Conservation (phyloP, 345 rosid genomes). For the Mangifera indica region DNA sequence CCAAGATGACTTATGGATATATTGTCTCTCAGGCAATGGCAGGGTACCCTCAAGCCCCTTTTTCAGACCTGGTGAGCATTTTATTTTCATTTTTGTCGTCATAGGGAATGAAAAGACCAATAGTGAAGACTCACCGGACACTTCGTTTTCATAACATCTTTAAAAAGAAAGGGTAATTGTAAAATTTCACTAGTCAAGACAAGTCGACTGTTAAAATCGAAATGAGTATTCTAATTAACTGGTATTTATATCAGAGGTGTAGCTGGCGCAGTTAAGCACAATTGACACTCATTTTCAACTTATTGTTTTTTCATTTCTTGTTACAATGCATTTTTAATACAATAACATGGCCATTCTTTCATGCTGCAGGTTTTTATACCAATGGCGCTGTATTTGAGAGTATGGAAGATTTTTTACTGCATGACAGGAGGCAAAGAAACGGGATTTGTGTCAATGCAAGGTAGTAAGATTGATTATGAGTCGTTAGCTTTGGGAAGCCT, state of each 20-base stretch:
- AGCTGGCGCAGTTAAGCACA: too few species aligned
- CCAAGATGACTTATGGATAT: slow-evolving; percentile 59
- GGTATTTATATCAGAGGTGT: too few species aligned
- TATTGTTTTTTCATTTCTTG: not conserved
- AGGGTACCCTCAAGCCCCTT: slow-evolving; percentile 68
- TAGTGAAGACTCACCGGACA: not conserved
- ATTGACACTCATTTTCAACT: too few species aligned
- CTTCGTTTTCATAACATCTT: too few species aligned
- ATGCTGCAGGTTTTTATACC: slow-evolving; percentile 68
- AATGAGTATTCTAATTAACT: too few species aligned
- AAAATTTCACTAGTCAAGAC: not conserved
- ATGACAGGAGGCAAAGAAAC: slow-evolving; percentile 38
- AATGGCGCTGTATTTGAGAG: slow-evolving; percentile 42
- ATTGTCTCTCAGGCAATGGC: slow-evolving; percentile 65
- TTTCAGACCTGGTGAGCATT: slow-evolving; percentile 67
- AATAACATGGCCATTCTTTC: too few species aligned
- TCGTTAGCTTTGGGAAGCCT: slow-evolving; percentile 49
- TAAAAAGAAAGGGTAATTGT: not conserved
- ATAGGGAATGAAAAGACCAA: not conserved
- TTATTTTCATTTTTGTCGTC: not conserved
- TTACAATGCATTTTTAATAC: too few species aligned
- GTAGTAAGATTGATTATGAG: slow-evolving; percentile 56
- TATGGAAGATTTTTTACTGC: slow-evolving; percentile 54
- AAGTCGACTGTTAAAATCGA: too few species aligned
- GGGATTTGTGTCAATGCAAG: slow-evolving; percentile 48